Evolutionary conservation across 2,329 filamentous ascomycete species (phyloP).

Genomic region (Chaetothyriales sp.): DNA sequence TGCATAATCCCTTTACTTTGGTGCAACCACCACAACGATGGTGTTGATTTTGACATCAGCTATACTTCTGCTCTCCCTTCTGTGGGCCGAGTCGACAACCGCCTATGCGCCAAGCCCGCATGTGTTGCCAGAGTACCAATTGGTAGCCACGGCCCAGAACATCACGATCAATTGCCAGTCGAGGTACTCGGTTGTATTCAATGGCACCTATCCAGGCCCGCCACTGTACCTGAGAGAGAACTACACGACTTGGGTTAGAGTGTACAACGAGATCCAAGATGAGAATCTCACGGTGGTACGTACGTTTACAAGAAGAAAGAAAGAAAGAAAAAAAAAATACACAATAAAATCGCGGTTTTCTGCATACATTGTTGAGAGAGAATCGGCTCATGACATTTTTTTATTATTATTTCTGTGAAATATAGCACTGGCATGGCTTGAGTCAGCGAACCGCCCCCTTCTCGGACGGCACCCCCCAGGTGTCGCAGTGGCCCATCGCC

Average conservation of each 20-base stretch:
- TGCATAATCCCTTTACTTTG: no score
- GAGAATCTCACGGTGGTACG: conserved; percentile 42
- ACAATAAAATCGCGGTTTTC: no score
- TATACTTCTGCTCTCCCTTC: background rate
- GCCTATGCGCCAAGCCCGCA: background rate
- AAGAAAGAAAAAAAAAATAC: background rate
- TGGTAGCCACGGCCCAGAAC: conserved; percentile 31
- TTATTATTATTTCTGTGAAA: no score
- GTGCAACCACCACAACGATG: background rate
- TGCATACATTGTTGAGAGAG: no score
- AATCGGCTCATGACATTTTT: background rate
- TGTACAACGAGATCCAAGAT: conserved; percentile 41
- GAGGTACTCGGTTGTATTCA: conserved; percentile 35
- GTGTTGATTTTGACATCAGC: background rate
- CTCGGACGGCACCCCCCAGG: conserved; percentile 46
- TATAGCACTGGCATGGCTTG: conserved; percentile 54
- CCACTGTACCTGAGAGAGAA: conserved; percentile 31
- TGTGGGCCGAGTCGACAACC: background rate
- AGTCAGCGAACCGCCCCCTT: conserved; percentile 45
- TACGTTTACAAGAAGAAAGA: background rate
- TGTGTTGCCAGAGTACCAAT: conserved; percentile 29
- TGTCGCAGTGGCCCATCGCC: conserved; percentile 51
- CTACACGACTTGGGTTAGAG: conserved; percentile 38
- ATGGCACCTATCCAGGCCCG: conserved; percentile 40
- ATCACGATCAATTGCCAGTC: conserved; percentile 32